phyloP scores from a whole-genome alignment of 108 stramenopile genomes.

The Skeletonema potamos region DNA sequence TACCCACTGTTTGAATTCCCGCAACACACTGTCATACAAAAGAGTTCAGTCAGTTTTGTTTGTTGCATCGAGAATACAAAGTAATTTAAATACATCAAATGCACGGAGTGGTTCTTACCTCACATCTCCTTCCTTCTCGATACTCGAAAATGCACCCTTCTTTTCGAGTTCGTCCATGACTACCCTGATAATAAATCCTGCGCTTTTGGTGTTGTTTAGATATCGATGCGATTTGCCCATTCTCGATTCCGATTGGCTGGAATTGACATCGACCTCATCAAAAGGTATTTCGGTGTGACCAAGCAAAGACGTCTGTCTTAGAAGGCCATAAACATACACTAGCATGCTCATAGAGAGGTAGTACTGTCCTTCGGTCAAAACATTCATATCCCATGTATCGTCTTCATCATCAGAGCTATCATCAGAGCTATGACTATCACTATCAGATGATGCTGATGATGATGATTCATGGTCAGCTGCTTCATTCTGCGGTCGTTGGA shows the following conservation, averaged over 20 bases:
- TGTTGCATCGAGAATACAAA: neutral
- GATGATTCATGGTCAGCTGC: neutral
- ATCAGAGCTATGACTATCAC: neutral
- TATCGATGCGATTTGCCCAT: neutral
- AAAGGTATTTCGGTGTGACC: constrained; percentile 14
- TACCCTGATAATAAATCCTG: constrained; percentile 13
- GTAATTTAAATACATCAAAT: neutral
- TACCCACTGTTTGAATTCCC: constrained; percentile 17
- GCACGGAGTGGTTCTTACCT: neutral
- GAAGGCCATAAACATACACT: neutral
- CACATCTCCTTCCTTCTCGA: constrained; percentile 4
- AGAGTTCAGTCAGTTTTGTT: neutral
- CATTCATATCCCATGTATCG: neutral
- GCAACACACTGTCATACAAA: constrained; percentile 2
- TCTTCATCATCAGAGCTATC: neutral
- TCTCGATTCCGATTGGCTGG: neutral
- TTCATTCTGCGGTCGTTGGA: neutral
- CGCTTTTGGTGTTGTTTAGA: constrained; percentile 9
- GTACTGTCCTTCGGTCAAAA: constrained; percentile 19
- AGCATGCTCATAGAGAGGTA: constrained; percentile 17
- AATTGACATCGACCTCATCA: constrained; percentile 17
- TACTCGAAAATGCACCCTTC: neutral
- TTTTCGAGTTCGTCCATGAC: constrained; percentile 16
- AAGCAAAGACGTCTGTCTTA: neutral
- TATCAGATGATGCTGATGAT: too few relatives aligned